phyloP scores from a whole-genome alignment of 495 filamentous ascomycete species.

The Tuber magnatum region DNA sequence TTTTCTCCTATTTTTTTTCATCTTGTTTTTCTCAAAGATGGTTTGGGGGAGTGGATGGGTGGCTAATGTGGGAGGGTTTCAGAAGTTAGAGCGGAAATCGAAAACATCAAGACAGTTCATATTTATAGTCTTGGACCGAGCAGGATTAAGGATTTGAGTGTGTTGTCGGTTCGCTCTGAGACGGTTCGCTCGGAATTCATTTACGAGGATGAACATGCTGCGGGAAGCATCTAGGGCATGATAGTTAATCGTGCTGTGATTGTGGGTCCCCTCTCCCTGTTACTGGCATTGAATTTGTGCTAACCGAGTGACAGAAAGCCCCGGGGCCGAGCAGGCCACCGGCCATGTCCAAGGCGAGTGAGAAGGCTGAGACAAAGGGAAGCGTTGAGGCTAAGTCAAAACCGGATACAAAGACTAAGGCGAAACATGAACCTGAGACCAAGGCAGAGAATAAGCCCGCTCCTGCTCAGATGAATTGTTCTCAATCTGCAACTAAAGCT shows the following conservation, averaged over 20 bases:
- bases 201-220: neutral
- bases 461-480: conserved; percentile 6
- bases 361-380: conserved; percentile 25
- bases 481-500: conserved; percentile 18
- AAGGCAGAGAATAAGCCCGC: conserved; percentile 37
- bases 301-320: neutral
- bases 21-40: too few relatives aligned
- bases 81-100: conserved; percentile 60
- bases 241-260: neutral
- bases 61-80: conserved; percentile 4
- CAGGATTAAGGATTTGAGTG: conserved; percentile 43
- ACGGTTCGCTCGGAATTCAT: conserved; percentile 28
- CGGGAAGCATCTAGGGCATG: neutral
- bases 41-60: neutral
- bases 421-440: conserved; percentile 31
- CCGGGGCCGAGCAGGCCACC: neutral
- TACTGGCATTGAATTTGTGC: neutral
- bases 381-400: conserved; percentile 42
- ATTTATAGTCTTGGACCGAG: conserved; percentile 73
- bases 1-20: conserved; percentile 2
- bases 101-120: conserved; percentile 66
- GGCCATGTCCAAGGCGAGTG: conserved; percentile 1
- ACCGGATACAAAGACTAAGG: conserved; percentile 17
- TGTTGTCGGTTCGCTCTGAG: conserved; percentile 44
- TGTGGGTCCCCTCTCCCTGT: neutral